phyloP scores from a whole-genome alignment of 495 filamentous ascomycete genomes.

The Penicillium goetzii region DNA sequence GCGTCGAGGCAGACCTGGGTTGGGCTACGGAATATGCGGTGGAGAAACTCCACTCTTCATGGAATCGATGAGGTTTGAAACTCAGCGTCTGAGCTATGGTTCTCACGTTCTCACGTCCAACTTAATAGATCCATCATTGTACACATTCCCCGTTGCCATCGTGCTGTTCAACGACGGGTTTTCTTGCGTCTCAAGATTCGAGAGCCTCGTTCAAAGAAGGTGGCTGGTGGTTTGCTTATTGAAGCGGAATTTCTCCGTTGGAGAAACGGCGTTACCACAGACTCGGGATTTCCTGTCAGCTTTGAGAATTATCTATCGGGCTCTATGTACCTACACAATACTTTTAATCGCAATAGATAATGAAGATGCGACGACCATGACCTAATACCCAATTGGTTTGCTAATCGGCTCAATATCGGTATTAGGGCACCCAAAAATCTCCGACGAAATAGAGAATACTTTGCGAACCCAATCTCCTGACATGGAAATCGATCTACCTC shows the following conservation, averaged over 20 bases:
- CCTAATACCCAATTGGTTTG: background rate
- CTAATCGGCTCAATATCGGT: background rate
- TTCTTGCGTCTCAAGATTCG: background rate
- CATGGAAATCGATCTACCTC: background rate
- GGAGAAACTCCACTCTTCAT: constrained; percentile 37
- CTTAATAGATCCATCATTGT: background rate
- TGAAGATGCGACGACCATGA: background rate
- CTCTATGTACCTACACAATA: background rate
- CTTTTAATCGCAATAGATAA: background rate
- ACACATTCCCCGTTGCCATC: background rate
- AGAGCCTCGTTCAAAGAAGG: background rate
- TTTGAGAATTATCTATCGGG: background rate
- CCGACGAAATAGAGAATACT: background rate
- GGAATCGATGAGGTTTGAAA: constrained; percentile 29
- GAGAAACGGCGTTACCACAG: background rate
- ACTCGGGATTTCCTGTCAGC: background rate
- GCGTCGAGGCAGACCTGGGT: constrained; percentile 45
- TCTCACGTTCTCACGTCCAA: background rate
- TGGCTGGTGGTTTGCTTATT: background rate
- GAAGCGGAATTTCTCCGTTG: constrained; percentile 11
- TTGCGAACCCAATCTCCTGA: background rate
- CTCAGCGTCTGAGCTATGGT: too few relatives aligned
- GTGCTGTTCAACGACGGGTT: background rate
- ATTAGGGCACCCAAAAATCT: background rate
- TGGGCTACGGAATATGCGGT: constrained; percentile 43